A percentile compares a stretch with the other conserved stretches of the same genome.
Evolutionary conservation across 164 flowering plant species (phyloP).

Genomic region (Annona squamosa): DNA sequence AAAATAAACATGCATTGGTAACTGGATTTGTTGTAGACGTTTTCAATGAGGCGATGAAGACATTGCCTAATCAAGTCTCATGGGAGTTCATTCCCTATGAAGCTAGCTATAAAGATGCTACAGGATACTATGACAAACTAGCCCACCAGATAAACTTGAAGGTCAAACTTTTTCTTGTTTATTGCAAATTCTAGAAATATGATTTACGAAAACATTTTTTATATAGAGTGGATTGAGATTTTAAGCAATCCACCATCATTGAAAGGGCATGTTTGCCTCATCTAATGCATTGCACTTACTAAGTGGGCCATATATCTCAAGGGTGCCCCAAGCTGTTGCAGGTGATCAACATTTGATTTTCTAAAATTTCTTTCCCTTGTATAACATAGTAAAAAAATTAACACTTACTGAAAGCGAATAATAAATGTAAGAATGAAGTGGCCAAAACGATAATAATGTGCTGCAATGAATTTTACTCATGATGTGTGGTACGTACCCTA

Average conservation of each 20-base stretch:
- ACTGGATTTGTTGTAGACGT: background rate
- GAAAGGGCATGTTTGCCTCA: background rate
- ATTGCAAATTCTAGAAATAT: no score
- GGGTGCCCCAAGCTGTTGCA: background rate
- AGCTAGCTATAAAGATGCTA: background rate
- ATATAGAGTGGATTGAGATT: background rate
- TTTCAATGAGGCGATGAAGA: background rate
- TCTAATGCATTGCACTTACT: background rate
- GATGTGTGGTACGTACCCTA: background rate
- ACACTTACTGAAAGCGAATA: no score
- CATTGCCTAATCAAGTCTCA: background rate
- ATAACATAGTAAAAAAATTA: no score
- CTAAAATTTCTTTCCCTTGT: no score
- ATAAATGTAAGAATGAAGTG: no score
- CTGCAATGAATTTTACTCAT: no score
- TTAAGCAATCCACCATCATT: background rate
- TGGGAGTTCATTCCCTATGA: constrained; percentile 1
- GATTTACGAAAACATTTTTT: no score
- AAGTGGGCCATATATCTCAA: background rate
- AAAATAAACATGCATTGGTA: background rate
- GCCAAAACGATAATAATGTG: no score
- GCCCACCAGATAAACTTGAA: background rate
- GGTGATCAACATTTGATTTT: background rate
- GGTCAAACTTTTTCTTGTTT: background rate
- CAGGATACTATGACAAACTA: constrained; percentile 1